Percentiles rank a stretch among this genome's conserved stretches.
These are phyloP conservation scores for Penicillium oxalicum DNA, from an alignment of 2,329 filamentous ascomycete species.

Conservation along the genomic window DNA sequence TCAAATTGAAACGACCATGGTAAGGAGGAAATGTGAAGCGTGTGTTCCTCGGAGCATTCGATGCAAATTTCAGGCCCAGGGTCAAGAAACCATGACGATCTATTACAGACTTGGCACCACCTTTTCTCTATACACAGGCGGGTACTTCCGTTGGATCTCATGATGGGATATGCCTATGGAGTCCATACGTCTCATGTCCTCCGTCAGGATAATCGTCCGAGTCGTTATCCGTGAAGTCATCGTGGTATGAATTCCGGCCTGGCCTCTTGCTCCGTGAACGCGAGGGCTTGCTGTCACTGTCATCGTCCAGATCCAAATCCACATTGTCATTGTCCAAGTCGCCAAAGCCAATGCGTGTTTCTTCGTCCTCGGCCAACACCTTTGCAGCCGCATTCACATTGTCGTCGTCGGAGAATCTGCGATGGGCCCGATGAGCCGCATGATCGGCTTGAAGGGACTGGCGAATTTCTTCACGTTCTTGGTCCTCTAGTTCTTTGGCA, in stretches of 20 bases:
- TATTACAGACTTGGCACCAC: too few relatives aligned
- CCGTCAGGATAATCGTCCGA: conserved; percentile 43
- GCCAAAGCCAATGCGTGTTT: conserved; percentile 38
- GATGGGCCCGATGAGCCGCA: conserved; percentile 29
- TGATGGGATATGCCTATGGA: conserved; percentile 34
- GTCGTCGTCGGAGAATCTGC: conserved; percentile 35
- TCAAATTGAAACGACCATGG: too few relatives aligned
- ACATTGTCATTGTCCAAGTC: conserved; percentile 38
- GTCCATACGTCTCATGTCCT: conserved; percentile 35
- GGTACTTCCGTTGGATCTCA: conserved; percentile 2
- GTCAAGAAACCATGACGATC: too few relatives aligned
- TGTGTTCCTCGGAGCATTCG: too few relatives aligned
- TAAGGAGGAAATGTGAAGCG: background rate
- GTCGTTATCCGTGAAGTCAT: conserved; percentile 50
- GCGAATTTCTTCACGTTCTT: conserved; percentile 39
- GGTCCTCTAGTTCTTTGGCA: conserved; percentile 44
- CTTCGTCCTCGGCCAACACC: conserved; percentile 39
- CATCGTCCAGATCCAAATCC: conserved; percentile 43
- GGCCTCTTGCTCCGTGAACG: conserved; percentile 16
- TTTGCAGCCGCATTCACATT: conserved; percentile 36
- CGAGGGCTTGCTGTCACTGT: conserved; percentile 30
- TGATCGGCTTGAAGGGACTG: conserved; percentile 32
- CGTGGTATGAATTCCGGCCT: conserved; percentile 43
- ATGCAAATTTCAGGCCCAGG: too few relatives aligned
- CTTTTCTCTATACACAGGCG: too few relatives aligned